Evolutionary conservation across 2,329 filamentous ascomycete genomes (phyloP).

Genomic region (Penicillium sp.): DNA sequence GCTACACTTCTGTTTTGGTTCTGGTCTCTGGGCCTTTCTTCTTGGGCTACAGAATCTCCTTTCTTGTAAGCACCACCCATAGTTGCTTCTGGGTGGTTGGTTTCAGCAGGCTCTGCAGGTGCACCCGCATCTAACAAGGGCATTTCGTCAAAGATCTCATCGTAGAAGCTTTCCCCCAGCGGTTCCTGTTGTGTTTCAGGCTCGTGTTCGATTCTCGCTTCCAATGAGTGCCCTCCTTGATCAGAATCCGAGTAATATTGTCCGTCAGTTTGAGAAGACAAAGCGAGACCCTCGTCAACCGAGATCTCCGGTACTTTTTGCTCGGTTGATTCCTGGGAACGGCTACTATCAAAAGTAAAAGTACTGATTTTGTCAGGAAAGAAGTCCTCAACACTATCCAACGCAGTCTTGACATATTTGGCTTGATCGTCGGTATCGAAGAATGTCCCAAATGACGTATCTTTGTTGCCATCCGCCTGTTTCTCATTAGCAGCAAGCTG

Average conservation of each 20-base stretch:
- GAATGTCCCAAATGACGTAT: constrained; percentile 64
- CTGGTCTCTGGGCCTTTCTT: background rate
- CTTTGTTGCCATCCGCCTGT: constrained; percentile 44
- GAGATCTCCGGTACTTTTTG: constrained; percentile 42
- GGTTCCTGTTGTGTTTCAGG: constrained; percentile 9
- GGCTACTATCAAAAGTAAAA: constrained; percentile 20
- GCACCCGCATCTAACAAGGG: constrained; percentile 3
- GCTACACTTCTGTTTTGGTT: background rate
- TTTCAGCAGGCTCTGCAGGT: background rate
- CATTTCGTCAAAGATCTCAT: constrained; percentile 20
- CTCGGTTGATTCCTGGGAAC: constrained; percentile 8
- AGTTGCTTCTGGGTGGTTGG: background rate
- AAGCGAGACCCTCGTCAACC: constrained; percentile 63
- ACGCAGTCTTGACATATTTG: constrained; percentile 65
- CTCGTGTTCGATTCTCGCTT: constrained; percentile 7
- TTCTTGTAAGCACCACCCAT: background rate
- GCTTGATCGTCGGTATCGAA: constrained; percentile 54
- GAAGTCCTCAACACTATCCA: constrained; percentile 84
- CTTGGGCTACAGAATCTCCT: background rate
- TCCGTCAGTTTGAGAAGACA: constrained; percentile 45
- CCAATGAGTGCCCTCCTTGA: constrained; percentile 26
- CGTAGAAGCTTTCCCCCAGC: constrained; percentile 24
- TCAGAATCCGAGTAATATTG: constrained; percentile 44
- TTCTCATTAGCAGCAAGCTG: constrained; percentile 65
- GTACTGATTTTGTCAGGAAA: constrained; percentile 63